Evolutionary conservation across 352 stramenopile genomes (phyloP), one percentile per base, ranked within the genome.

Genomic region (Blastocystis sp.): DNA sequence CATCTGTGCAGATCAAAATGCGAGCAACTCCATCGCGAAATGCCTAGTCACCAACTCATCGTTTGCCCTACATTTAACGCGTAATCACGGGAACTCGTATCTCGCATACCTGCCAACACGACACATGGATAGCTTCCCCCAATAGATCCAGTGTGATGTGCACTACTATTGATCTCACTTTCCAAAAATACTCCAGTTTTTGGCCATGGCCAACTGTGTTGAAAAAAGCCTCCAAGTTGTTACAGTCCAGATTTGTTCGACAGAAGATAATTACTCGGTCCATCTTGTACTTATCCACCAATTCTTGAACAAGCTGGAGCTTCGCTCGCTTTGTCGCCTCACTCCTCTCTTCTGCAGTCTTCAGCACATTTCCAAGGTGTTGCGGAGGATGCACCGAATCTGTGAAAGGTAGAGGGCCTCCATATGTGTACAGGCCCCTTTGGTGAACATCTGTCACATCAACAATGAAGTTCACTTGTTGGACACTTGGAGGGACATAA

Each of bases 1-100:
- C 92, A 89, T 96, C 94, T 41, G 94, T 96, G 64, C 92, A 92
- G 54, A 96, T 81, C 4, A 97, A 79, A 16, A 96, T 92, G 55
- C 91, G 90, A 43, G 93, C 93, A 41, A 93, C 91, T 2, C 93
- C 93, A 7, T 91, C 90, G 90, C 93, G 93, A 89, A 97, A 95
- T 43, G 92, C 87, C 30, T 94, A 69, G 90, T 41, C 7, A 45
- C 62, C 91, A 91, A 39, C 92, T 90, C 6, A 41, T 93, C 78
- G 30, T 1, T 7, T 20, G 3, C 37, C 70, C 9, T n/a, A 81
- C 70, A 30, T 81, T 24, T 41, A 81, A 43, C 26, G 70, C 70
- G n/a, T 62, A 64, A 30, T 65, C 20, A 1, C 70, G 70, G 5
- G 8, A 30, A 4, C 90, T 55, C 79, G 91, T 92, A 41, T 87